phyloP scores from a whole-genome alignment of 345 rosid genomes.

The Viola odorata region DNA sequence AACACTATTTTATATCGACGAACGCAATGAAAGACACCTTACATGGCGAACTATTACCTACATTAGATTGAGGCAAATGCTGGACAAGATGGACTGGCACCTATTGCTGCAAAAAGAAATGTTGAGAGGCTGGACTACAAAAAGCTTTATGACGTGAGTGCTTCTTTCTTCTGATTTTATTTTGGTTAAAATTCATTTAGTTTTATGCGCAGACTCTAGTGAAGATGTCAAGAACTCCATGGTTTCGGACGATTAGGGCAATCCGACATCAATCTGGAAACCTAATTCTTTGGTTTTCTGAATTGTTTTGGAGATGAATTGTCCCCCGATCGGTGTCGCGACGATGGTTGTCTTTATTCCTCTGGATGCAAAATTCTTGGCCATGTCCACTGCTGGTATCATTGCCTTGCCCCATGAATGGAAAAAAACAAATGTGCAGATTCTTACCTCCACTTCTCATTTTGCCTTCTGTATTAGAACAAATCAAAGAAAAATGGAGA shows the following conservation, averaged over 20 bases:
- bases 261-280: not conserved
- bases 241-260: not conserved
- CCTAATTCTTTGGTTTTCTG: not conserved
- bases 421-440: not conserved
- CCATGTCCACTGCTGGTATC: not conserved
- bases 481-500: no score
- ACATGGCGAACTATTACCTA: constrained; percentile 23
- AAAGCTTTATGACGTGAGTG: constrained; percentile 77
- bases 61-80: constrained; percentile 34
- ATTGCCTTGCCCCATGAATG: not conserved
- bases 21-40: constrained; percentile 21
- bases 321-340: not conserved
- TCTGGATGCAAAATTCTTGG: not conserved
- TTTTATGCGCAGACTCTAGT: no score
- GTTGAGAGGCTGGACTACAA: constrained; percentile 84
- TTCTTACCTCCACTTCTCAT: not conserved
- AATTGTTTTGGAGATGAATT: constrained; percentile 1
- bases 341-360: not conserved
- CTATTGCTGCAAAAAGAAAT: constrained; percentile 48
- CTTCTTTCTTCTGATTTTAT: constrained; percentile 7
- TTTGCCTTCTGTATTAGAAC: no score
- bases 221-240: not conserved
- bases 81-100: constrained; percentile 31
- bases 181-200: no score
- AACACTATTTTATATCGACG: no score